Conservation (phyloP, 805 yeast genomes). For the Zygoascus flipseniorum region DNA sequence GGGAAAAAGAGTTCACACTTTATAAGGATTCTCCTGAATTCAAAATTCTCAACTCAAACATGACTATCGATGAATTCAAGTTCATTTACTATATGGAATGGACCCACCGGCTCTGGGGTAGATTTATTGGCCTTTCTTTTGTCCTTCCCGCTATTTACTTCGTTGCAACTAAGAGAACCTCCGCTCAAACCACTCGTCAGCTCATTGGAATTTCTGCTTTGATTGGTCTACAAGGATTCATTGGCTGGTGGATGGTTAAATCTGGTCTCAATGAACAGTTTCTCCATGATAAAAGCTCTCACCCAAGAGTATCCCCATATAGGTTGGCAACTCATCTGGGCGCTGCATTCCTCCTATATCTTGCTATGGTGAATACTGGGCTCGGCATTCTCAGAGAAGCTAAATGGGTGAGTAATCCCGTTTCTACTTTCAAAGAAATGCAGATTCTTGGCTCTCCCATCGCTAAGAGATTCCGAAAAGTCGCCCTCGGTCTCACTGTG, state of each 20-base stretch:
- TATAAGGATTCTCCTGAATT: constrained; percentile 88
- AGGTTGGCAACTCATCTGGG: constrained; percentile 90
- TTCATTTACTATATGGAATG: constrained; percentile 96
- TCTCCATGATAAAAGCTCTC: constrained; percentile 69
- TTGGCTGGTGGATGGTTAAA: constrained; percentile 99
- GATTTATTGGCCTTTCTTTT: constrained; percentile 78
- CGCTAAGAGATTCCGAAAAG: constrained; percentile 46
- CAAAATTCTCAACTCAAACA: constrained; percentile 78
- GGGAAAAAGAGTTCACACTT: constrained; percentile 78
- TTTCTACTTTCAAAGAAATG: constrained; percentile 44
- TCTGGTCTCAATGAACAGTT: constrained; percentile 83
- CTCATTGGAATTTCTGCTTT: constrained; percentile 65
- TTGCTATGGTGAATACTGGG: constrained; percentile 88
- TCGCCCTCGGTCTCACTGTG: constrained; percentile 49
- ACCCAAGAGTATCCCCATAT: constrained; percentile 97
- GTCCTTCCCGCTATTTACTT: constrained; percentile 82
- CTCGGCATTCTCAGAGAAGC: constrained; percentile 71
- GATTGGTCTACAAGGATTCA: constrained; percentile 87
- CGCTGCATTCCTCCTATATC: constrained; percentile 80
- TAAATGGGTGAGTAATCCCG: constrained; percentile 59
- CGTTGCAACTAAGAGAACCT: constrained; percentile 55
- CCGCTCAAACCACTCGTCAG: constrained; percentile 56
- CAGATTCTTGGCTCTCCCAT: constrained; percentile 54
- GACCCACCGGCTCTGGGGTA: constrained; percentile 90
- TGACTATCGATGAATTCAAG: constrained; percentile 85